A percentile compares a stretch with the other conserved stretches of the same genome.
Evolutionary conservation across 495 filamentous ascomycete genomes (phyloP).

Genomic region (Penicillium bovifimosum): DNA sequence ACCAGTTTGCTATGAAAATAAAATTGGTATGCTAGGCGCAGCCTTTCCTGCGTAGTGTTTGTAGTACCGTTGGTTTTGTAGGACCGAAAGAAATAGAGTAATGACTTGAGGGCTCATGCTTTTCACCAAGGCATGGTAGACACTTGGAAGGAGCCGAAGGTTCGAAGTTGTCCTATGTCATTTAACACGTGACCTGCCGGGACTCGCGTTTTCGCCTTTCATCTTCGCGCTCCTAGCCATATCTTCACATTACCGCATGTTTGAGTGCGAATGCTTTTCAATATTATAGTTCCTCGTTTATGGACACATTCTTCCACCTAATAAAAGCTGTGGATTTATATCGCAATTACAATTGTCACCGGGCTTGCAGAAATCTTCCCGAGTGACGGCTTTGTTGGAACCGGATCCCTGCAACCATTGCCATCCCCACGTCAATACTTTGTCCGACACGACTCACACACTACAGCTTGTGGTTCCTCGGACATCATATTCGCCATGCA

Average conservation of each 20-base stretch:
- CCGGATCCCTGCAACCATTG: slow-evolving; percentile 12
- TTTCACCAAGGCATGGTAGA: too few species aligned
- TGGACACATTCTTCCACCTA: background rate
- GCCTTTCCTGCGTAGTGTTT: background rate
- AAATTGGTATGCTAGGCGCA: slow-evolving; percentile 26
- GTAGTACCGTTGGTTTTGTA: background rate
- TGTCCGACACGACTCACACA: background rate
- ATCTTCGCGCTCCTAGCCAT: slow-evolving; percentile 17
- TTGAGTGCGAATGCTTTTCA: background rate
- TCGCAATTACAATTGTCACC: background rate
- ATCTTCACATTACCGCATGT: slow-evolving; percentile 10
- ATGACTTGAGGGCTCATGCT: too few species aligned
- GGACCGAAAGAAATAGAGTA: background rate
- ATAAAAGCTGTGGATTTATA: background rate
- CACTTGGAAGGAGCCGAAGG: too few species aligned
- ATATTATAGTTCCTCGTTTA: background rate
- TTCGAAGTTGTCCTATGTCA: background rate
- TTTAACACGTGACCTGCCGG: slow-evolving; percentile 13
- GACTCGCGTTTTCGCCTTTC: slow-evolving; percentile 5
- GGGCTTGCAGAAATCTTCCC: background rate
- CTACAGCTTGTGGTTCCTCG: background rate
- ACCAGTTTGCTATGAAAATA: slow-evolving; percentile 34
- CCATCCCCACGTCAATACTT: background rate
- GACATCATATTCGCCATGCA: slow-evolving; percentile 49
- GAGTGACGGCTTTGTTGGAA: slow-evolving; percentile 7